These are phyloP conservation scores for Colletotrichum lindemuthianum DNA, from an alignment of 2,329 filamentous ascomycete genomes.

Conservation along the genomic window DNA sequence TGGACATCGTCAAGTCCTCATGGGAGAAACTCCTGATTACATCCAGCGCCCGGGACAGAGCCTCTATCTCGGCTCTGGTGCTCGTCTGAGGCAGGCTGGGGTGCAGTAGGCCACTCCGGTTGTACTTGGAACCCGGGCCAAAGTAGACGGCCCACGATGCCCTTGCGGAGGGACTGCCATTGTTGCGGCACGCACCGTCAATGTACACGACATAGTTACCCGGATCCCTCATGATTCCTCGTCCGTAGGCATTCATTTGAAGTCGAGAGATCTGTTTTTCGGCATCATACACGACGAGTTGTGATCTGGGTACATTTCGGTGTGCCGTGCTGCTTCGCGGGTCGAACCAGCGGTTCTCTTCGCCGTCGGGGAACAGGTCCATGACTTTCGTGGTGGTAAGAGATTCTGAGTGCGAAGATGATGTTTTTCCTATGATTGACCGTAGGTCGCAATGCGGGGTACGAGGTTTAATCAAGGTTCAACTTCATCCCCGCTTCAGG, in stretches of 20 bases:
- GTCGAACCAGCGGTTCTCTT: conserved; percentile 6
- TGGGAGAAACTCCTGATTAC: conserved; percentile 12
- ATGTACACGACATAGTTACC: conserved; percentile 39
- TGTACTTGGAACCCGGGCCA: conserved; percentile 39
- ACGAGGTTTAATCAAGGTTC: too few relatives aligned
- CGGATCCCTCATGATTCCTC: neutral
- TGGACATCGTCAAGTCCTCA: conserved; percentile 9
- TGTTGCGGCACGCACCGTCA: conserved; percentile 39
- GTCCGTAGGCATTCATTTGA: conserved; percentile 7
- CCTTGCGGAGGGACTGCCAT: conserved; percentile 37
- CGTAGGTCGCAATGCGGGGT: too few relatives aligned
- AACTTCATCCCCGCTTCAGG: too few relatives aligned
- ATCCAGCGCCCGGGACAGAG: conserved; percentile 32
- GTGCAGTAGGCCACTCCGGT: conserved; percentile 24
- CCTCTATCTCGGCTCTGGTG: conserved; percentile 38
- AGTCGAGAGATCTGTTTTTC: conserved; percentile 7
- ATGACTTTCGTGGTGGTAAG: neutral
- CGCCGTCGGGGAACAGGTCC: neutral
- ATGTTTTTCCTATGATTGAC: too few relatives aligned
- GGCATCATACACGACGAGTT: conserved; percentile 23
- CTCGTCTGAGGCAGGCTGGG: conserved; percentile 33
- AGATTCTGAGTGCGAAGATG: too few relatives aligned
- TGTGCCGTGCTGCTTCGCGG: conserved; percentile 8
- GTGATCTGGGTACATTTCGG: neutral
- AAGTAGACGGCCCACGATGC: conserved; percentile 41